These are phyloP conservation scores for Chlamydomonas incerta DNA, from an alignment of 139 green algal genomes.

Conservation along the genomic window DNA sequence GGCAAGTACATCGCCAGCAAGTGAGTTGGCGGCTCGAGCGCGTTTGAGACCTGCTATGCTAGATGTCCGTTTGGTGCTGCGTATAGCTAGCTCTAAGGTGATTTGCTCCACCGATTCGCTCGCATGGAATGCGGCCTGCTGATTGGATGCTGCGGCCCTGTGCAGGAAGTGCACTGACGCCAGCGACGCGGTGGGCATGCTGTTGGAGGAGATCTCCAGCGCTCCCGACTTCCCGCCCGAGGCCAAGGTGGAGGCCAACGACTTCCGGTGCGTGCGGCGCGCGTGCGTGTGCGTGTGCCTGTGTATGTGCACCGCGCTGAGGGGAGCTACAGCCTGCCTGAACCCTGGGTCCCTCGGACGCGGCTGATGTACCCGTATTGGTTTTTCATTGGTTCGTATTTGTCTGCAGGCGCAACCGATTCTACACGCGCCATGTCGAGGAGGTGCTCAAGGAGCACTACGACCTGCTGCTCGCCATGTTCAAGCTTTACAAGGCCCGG, in stretches of 20 bases:
- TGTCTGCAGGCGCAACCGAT: slow-evolving; percentile 18
- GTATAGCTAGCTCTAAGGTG: too few relatives aligned
- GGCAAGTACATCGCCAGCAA: slow-evolving; percentile 57
- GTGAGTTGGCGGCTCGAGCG: not conserved
- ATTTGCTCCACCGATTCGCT: too few relatives aligned
- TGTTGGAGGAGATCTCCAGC: slow-evolving; percentile 44
- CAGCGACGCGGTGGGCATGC: slow-evolving; percentile 44
- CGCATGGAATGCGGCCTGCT: too few relatives aligned
- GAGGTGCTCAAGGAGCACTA: slow-evolving; percentile 37
- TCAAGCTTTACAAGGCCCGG: slow-evolving; percentile 62
- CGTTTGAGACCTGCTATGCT: too few relatives aligned
- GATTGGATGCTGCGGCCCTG: too few relatives aligned
- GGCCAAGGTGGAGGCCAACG: slow-evolving; percentile 54
- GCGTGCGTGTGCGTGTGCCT: too few relatives aligned
- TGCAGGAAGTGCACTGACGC: slow-evolving; percentile 42
- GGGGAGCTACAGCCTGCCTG: too few relatives aligned
- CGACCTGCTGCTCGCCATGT: slow-evolving; percentile 42
- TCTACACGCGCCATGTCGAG: slow-evolving; percentile 39
- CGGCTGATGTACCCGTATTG: too few relatives aligned
- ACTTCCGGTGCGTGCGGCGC: slow-evolving; percentile 48
- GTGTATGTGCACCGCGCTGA: too few relatives aligned
- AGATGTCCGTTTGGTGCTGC: too few relatives aligned
- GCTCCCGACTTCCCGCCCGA: slow-evolving; percentile 38
- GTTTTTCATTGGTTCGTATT: not conserved
- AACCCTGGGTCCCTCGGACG: too few relatives aligned